Evolutionary conservation across 768 basidiomycete species (phyloP), one percentile per base, ranked within the genome.

Genomic region (Tricholoma matsutake): DNA sequence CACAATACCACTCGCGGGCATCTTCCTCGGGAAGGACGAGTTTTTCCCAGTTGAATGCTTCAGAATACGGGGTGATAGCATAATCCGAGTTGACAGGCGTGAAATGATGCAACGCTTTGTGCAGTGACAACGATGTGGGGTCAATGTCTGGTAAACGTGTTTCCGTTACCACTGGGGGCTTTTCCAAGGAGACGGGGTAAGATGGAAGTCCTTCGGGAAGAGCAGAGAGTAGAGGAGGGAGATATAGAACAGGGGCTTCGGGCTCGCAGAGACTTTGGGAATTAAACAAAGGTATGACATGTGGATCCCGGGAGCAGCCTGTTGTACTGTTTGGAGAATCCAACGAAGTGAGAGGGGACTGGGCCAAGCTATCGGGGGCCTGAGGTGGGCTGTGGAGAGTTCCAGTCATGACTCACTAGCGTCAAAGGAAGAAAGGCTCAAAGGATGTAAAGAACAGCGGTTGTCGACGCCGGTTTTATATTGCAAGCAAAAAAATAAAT

Each of bases 1-100:
- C 96, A 62, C 87, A 87, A 70, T 96, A 98, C 93, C 91, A 97
- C 60, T 94, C 91, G 39, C 92, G 78, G 65, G 91, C 90, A 51
- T 90, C 86, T 2, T 88, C 82, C 56, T 76, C 76, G 1, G 89
- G 88, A 13, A 96, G 79, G 3, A 72, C 69, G 1, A 96, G 77
- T 49, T 89, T 82, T 16, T 73, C 67, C 95, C 95, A 98, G 72
- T 97, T 97, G 79, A 98, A 98, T 2, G 92, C 91, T 28, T 86
- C 78, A 2, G 76, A 75, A 66, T 96, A 98, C 4, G 85, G 78
- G 3, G 72, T 73, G 9, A 62, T 67, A 0, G 93, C 88, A 63
- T 96, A 97, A 34, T 84, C 71, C 13, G 70, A 69, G 7, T 78
- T 82, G 39, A 77, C 66, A 0, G 92, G 92, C 20, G 68, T 79